Percentiles rank a stretch among this genome's conserved stretches.
Conservation (phyloP, 2,329 filamentous ascomycete genomes). For the Volutella citrinella region DNA sequence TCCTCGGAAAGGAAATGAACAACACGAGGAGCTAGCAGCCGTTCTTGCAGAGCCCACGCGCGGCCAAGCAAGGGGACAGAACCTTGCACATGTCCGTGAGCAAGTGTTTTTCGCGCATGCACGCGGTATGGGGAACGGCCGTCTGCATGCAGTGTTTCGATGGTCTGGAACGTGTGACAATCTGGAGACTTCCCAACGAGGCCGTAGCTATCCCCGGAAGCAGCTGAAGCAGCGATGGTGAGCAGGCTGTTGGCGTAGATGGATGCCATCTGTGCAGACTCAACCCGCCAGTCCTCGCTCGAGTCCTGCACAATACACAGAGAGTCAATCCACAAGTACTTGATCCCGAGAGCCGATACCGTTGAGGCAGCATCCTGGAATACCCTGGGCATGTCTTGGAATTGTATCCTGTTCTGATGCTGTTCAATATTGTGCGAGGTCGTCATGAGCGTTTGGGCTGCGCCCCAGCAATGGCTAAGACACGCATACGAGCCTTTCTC, state of each 20-base stretch:
- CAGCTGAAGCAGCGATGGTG: conserved; percentile 4
- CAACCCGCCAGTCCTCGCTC: conserved; percentile 3
- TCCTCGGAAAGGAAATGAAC: background rate
- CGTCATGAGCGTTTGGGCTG: no score
- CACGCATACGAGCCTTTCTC: no score
- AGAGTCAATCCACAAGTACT: conserved; percentile 9
- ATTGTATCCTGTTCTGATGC: no score
- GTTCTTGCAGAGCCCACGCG: conserved; percentile 1
- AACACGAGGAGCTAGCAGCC: background rate
- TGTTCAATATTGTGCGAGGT: no score
- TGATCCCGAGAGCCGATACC: conserved; percentile 1
- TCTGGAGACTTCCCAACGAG: no score
- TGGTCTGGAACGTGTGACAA: conserved; percentile 1
- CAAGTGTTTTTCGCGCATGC: no score
- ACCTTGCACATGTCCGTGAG: no score
- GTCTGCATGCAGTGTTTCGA: background rate
- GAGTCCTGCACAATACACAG: conserved; percentile 8
- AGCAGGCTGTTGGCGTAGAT: conserved; percentile 6
- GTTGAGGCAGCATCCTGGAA: conserved; percentile 5
- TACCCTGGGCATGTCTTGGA: no score
- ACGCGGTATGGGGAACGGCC: no score
- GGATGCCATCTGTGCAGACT: conserved; percentile 5
- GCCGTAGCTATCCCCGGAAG: no score
- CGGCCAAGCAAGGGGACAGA: no score
- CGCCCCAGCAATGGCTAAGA: no score